phyloP scores from a whole-genome alignment of 1,139 yeast genomes.

The Kodamaea anthophila region DNA sequence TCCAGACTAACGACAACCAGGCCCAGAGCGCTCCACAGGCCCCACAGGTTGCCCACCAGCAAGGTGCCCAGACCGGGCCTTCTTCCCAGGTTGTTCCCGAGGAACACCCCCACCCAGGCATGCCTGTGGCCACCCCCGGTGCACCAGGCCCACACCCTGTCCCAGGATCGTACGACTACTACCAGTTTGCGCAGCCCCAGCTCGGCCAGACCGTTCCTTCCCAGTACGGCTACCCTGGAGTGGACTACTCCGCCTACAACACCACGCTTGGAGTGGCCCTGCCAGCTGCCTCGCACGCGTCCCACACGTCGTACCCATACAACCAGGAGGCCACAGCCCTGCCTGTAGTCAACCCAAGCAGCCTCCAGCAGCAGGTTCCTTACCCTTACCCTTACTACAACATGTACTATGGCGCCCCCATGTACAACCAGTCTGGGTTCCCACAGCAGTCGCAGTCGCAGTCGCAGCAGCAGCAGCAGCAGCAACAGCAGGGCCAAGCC shows the following conservation, averaged over 20 bases:
- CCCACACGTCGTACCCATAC: conserved; percentile 13
- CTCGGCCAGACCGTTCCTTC: conserved; percentile 32
- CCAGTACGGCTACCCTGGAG: conserved; percentile 41
- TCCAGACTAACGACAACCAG: conserved; percentile 8
- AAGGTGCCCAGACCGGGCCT: background rate
- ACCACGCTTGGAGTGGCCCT: conserved; percentile 23
- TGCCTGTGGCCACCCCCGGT: conserved; percentile 5
- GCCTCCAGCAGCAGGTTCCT: conserved; percentile 21
- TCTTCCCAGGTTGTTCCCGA: background rate
- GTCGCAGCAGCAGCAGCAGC: conserved; percentile 8
- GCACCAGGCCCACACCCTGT: conserved; percentile 6
- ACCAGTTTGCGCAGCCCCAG: conserved; percentile 38
- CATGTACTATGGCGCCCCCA: conserved; percentile 40
- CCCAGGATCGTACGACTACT: conserved; percentile 24
- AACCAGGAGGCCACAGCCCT: conserved; percentile 21
- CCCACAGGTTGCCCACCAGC: background rate
- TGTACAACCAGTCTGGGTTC: conserved; percentile 25
- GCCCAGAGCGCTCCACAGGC: conserved; percentile 15
- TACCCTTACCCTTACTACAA: conserved; percentile 43
- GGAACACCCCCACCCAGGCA: conserved; percentile 1
- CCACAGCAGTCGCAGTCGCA: conserved; percentile 10
- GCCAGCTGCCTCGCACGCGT: conserved; percentile 33
- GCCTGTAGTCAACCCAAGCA: conserved; percentile 26
- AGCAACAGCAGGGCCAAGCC: background rate
- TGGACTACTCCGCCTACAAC: conserved; percentile 38